phyloP scores from a whole-genome alignment of 768 basidiomycete genomes.

The Cyathus striatus region DNA sequence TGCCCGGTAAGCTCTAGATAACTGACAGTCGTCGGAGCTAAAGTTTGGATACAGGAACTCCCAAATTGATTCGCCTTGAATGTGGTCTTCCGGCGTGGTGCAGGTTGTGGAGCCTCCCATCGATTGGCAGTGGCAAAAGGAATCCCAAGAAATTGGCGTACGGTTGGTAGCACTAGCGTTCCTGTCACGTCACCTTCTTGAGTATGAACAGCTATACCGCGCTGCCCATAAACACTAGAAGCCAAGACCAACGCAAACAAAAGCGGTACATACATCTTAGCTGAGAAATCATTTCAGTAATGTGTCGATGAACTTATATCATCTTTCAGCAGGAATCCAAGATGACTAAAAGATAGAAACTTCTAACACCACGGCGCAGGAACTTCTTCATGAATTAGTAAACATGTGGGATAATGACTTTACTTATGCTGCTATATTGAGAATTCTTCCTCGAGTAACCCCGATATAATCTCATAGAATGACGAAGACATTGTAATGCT shows the following conservation, averaged over 20 bases:
- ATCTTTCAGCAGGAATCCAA: background rate
- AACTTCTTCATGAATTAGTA: too few species aligned
- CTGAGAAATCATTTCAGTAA: background rate
- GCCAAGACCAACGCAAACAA: background rate
- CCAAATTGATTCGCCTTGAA: constrained; percentile 22
- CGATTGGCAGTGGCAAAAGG: constrained; percentile 27
- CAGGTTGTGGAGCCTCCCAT: constrained; percentile 23
- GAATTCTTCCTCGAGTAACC: too few species aligned
- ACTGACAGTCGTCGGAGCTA: constrained; percentile 12
- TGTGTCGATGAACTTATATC: background rate
- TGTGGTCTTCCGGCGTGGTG: constrained; percentile 11
- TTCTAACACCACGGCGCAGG: too few species aligned
- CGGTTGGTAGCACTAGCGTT: constrained; percentile 14
- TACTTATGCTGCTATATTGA: too few species aligned
- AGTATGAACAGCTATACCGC: constrained; percentile 20
- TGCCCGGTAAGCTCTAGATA: constrained; percentile 19
- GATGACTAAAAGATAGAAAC: background rate
- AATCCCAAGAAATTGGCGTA: constrained; percentile 29
- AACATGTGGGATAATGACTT: too few species aligned
- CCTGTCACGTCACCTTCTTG: constrained; percentile 26
- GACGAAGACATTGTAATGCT: too few species aligned
- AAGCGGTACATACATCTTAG: background rate
- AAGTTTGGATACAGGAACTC: constrained; percentile 21
- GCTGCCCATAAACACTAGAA: background rate
- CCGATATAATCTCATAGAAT: too few species aligned